These are phyloP conservation scores for Astrothelium macrocarpum DNA, from an alignment of 495 filamentous ascomycete genomes.

Conservation along the genomic window DNA sequence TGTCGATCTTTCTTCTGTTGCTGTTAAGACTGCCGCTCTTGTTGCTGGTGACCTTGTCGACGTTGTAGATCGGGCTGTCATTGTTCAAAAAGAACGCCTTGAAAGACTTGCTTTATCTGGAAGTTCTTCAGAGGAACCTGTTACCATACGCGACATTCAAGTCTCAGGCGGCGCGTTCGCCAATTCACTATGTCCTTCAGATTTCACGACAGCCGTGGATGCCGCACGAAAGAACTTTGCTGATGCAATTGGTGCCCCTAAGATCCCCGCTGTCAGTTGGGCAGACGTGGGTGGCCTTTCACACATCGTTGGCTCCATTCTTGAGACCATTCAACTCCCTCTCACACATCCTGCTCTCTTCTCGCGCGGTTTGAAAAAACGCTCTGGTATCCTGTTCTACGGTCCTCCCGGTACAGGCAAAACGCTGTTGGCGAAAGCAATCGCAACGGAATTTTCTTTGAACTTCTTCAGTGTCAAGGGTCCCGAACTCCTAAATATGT, in stretches of 20 bases:
- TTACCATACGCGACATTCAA: slow-evolving; percentile 70
- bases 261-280: slow-evolving; percentile 96
- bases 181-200: slow-evolving; percentile 67
- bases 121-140: slow-evolving; percentile 18
- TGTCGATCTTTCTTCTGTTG: slow-evolving; percentile 72
- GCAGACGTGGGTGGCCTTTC: slow-evolving; percentile 89
- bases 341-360: slow-evolving; percentile 90
- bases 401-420: slow-evolving; percentile 96
- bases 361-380: slow-evolving; percentile 97
- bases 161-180: slow-evolving; percentile 80
- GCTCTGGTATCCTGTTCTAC: slow-evolving; percentile 95
- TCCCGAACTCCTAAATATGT: slow-evolving; percentile 96
- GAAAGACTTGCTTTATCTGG: slow-evolving; percentile 50
- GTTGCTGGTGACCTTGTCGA: slow-evolving; percentile 92
- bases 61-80: slow-evolving; percentile 79
- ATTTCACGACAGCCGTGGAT: slow-evolving; percentile 86
- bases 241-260: slow-evolving; percentile 92
- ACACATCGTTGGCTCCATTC: slow-evolving; percentile 89
- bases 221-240: slow-evolving; percentile 95
- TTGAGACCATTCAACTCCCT: slow-evolving; percentile 93
- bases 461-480: slow-evolving; percentile 99
- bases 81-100: slow-evolving; percentile 62
- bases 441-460: slow-evolving; percentile 94
- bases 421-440: slow-evolving; percentile 92
- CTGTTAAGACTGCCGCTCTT: slow-evolving; percentile 89